Conservation (phyloP, 208 protist genomes). For the Phytomonas sp. region DNA sequence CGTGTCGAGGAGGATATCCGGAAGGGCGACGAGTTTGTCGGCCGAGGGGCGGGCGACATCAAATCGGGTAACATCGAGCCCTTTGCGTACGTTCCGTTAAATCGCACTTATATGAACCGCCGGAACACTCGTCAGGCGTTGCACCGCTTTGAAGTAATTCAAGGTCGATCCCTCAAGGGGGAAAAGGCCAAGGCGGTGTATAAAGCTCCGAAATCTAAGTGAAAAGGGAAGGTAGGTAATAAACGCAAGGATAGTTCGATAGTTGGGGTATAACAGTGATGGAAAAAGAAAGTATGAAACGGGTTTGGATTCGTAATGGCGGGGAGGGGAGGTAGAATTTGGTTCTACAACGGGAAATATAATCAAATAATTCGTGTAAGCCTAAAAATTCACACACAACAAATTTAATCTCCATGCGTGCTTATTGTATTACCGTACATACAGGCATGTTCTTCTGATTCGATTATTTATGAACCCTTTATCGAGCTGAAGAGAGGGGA, state of each 20-base stretch:
- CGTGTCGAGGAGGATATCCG: slow-evolving; percentile 82
- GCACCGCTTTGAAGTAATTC: slow-evolving; percentile 65
- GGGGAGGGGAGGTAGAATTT: no score
- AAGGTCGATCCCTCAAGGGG: slow-evolving; percentile 52
- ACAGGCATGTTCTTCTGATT: no score
- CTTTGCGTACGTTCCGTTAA: slow-evolving; percentile 88
- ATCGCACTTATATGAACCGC: slow-evolving; percentile 86
- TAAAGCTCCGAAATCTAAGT: background rate
- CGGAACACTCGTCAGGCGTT: slow-evolving; percentile 71
- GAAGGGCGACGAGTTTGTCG: slow-evolving; percentile 81
- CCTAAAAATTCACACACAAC: no score
- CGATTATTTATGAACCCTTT: background rate
- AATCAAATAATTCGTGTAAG: no score
- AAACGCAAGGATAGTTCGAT: no score
- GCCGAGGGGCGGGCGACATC: slow-evolving; percentile 73
- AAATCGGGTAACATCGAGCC: slow-evolving; percentile 77
- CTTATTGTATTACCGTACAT: no score
- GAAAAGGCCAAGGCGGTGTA: slow-evolving; percentile 70
- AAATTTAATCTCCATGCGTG: no score
- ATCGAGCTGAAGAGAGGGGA: background rate
- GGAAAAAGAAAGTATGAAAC: no score
- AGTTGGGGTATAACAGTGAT: no score
- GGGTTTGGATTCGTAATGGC: no score
- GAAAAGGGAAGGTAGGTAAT: background rate
- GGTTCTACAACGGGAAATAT: no score